Percentiles rank a stretch among this genome's conserved stretches.
phyloP scores from a whole-genome alignment of 2,329 filamentous ascomycete species.

The Mycosphaerella sp. region DNA sequence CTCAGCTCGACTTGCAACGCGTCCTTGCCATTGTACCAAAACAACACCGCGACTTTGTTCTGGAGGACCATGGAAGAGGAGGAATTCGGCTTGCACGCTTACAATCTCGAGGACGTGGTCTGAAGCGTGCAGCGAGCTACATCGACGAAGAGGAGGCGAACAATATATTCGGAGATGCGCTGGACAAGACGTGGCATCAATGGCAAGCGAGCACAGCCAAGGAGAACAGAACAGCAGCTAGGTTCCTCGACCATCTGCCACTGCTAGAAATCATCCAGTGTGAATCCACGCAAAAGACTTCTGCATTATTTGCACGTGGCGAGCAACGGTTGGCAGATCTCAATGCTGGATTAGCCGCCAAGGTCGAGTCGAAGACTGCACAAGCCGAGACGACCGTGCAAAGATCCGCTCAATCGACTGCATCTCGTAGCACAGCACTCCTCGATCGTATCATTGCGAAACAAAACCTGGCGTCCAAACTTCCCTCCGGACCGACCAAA shows the following conservation, averaged over 20 bases:
- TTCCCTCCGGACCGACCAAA: constrained; percentile 33
- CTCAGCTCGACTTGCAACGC: constrained; percentile 41
- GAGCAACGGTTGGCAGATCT: constrained; percentile 63
- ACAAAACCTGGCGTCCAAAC: constrained; percentile 33
- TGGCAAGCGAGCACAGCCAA: constrained; percentile 34
- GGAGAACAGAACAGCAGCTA: constrained; percentile 35
- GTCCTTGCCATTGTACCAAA: constrained; percentile 38
- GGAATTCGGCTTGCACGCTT: constrained; percentile 24
- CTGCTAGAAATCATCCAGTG: constrained; percentile 49
- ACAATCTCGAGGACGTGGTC: constrained; percentile 15
- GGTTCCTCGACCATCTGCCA: constrained; percentile 55
- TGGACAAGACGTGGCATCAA: constrained; percentile 43
- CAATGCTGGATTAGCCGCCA: constrained; percentile 44
- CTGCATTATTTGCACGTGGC: constrained; percentile 57
- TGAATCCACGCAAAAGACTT: constrained; percentile 46
- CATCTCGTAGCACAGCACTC: constrained; percentile 39
- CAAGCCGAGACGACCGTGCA: constrained; percentile 1
- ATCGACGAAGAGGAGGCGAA: constrained; percentile 39
- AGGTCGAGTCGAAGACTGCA: constrained; percentile 15
- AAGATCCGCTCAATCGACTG: constrained; percentile 36
- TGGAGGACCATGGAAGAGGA: constrained; percentile 30
- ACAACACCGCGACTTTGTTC: constrained; percentile 18
- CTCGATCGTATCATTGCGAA: constrained; percentile 48
- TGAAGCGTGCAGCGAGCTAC: constrained; percentile 23
- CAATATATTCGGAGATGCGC: constrained; percentile 43